Evolutionary conservation across 345 rosid genomes (phyloP).

Genomic region (Jatropha curcas): DNA sequence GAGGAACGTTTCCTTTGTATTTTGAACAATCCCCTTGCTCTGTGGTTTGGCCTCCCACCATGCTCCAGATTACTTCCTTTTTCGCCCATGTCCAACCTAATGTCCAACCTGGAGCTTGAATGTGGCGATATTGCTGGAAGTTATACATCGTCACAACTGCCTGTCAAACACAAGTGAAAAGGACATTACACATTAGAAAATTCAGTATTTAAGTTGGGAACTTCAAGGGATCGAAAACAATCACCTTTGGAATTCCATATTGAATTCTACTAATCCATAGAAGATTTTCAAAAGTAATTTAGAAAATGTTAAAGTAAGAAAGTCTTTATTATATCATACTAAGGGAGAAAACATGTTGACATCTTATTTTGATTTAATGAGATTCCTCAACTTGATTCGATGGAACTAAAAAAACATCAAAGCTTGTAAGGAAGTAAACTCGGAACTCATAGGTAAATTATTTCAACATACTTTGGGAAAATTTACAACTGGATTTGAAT

Average conservation of each 20-base stretch:
- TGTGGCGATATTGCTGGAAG: constrained; percentile 41
- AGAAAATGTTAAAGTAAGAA: neutral
- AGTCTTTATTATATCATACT: neutral
- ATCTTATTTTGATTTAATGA: neutral
- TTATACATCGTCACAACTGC: constrained; percentile 36
- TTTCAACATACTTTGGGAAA: neutral
- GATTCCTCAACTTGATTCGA: neutral
- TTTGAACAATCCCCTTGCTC: constrained; percentile 37
- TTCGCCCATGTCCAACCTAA: constrained; percentile 37
- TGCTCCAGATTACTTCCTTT: constrained; percentile 38
- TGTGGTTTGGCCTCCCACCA: constrained; percentile 33
- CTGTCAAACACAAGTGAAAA: constrained; percentile 13
- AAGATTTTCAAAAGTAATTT: neutral
- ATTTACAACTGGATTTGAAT: neutral
- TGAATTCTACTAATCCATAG: neutral
- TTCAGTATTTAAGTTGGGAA: neutral
- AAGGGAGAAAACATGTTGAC: neutral
- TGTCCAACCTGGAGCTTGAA: constrained; percentile 39
- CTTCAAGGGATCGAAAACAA: neutral
- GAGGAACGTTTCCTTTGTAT: constrained; percentile 33
- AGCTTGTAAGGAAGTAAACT: neutral
- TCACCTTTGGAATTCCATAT: neutral
- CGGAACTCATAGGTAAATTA: neutral
- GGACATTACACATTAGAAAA: neutral
- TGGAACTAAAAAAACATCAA: neutral